Percentiles rank a stretch among this genome's conserved stretches.
These are phyloP conservation scores for Phytopythium delawarense DNA, from an alignment of 352 stramenopile species.

Conservation along the genomic window DNA sequence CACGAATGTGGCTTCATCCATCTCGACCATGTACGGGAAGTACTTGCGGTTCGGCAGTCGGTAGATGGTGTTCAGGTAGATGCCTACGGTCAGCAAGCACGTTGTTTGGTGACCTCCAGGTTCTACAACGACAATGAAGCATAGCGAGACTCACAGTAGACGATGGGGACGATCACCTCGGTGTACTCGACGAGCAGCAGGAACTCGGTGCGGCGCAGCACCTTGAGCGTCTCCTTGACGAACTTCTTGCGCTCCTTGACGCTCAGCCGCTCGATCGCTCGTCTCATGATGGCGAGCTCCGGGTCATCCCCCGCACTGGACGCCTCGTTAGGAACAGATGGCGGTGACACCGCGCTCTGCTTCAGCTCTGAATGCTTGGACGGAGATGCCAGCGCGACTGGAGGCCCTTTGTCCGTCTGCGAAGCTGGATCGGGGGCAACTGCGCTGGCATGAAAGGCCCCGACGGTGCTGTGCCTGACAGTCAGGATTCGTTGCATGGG, in stretches of 20 bases:
- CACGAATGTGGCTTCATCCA: constrained; percentile 11
- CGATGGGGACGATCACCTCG: constrained; percentile 25
- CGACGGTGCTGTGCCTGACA: not conserved
- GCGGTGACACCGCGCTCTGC: constrained; percentile 3
- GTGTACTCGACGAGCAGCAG: constrained; percentile 30
- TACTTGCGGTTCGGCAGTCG: constrained; percentile 24
- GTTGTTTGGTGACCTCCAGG: not conserved
- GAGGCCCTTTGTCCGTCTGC: not conserved
- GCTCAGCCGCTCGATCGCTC: constrained; percentile 8
- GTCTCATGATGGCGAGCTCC: not conserved
- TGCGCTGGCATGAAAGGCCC: not conserved
- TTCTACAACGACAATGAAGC: not conserved
- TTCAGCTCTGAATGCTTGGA: constrained; percentile 10
- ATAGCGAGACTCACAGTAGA: constrained; percentile 19
- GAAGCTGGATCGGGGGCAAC: not conserved
- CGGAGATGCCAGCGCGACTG: not conserved
- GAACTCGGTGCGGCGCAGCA: constrained; percentile 30
- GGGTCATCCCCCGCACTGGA: not conserved
- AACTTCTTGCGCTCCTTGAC: constrained; percentile 13
- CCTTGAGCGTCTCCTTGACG: constrained; percentile 16
- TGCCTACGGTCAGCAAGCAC: not conserved
- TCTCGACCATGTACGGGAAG: constrained; percentile 16
- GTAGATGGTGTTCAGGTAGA: constrained; percentile 29
- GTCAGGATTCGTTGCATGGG: not conserved
- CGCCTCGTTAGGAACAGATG: not conserved